A percentile compares a stretch with the other conserved stretches of the same genome.
Conservation (phyloP, 2,329 filamentous ascomycete genomes). For the Zymoseptoria crescenta region DNA sequence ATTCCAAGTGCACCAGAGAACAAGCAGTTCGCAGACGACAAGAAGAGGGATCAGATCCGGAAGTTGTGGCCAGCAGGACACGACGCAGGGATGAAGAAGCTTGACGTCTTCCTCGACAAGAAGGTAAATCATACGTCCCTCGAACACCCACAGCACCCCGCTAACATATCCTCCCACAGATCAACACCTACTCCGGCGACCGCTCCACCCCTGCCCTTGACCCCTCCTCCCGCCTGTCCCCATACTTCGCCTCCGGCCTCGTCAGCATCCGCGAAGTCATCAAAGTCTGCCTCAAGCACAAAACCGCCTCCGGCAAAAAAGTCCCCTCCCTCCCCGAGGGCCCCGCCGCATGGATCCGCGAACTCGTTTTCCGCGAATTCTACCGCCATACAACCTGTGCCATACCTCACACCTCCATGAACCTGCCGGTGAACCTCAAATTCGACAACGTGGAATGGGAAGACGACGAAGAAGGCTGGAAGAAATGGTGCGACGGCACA, state of each 20-base stretch:
- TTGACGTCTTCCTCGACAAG: slow-evolving; percentile 35
- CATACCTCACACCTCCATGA: slow-evolving; percentile 44
- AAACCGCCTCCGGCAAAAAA: slow-evolving; percentile 32
- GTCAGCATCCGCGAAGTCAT: slow-evolving; percentile 41
- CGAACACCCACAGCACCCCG: neutral
- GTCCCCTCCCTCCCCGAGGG: slow-evolving; percentile 35
- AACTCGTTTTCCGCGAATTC: slow-evolving; percentile 45
- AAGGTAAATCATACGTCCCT: slow-evolving; percentile 18
- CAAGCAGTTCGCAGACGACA: slow-evolving; percentile 34
- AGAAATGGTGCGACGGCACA: slow-evolving; percentile 41
- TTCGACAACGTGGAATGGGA: slow-evolving; percentile 47
- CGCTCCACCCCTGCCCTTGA: slow-evolving; percentile 37
- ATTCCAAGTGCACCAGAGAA: slow-evolving; percentile 33
- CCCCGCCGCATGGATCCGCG: slow-evolving; percentile 41
- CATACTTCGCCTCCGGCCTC: slow-evolving; percentile 41
- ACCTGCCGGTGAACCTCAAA: slow-evolving; percentile 45
- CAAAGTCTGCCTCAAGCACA: slow-evolving; percentile 34
- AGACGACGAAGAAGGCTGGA: slow-evolving; percentile 43
- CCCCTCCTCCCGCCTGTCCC: slow-evolving; percentile 35
- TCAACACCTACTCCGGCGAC: slow-evolving; percentile 34
- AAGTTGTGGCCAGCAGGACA: slow-evolving; percentile 41
- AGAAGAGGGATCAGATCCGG: slow-evolving; percentile 34
- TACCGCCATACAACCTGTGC: slow-evolving; percentile 42
- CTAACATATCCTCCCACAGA: slow-evolving; percentile 5
- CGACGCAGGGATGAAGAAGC: slow-evolving; percentile 34